Conservation (phyloP, 768 basidiomycete genomes). For the Boletus tomentosulus region DNA sequence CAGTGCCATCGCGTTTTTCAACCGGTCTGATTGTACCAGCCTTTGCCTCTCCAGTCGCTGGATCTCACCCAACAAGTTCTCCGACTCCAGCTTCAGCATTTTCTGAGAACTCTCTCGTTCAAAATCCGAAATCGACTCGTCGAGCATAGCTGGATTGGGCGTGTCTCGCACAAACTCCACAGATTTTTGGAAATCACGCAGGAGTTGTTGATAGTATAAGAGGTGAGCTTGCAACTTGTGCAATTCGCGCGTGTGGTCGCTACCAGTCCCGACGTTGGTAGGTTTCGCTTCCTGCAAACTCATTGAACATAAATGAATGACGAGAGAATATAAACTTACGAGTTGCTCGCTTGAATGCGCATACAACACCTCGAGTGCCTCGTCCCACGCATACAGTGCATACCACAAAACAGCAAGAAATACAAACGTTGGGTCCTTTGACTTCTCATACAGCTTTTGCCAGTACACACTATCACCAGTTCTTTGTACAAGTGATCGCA, state of each 20-base stretch:
- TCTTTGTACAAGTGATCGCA: slow-evolving; percentile 30
- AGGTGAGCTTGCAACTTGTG: slow-evolving; percentile 59
- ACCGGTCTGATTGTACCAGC: slow-evolving; percentile 22
- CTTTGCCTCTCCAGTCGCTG: slow-evolving; percentile 34
- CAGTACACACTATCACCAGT: slow-evolving; percentile 36
- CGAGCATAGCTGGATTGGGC: slow-evolving; percentile 43
- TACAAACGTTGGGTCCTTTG: slow-evolving; percentile 32
- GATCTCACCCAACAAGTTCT: slow-evolving; percentile 39
- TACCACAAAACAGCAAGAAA: slow-evolving; percentile 50
- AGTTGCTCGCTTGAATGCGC: slow-evolving; percentile 43
- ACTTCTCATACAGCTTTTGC: slow-evolving; percentile 29
- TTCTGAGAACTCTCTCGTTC: background rate
- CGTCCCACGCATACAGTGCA: slow-evolving; percentile 59
- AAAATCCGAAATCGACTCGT: background rate
- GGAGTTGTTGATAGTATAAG: slow-evolving; percentile 50
- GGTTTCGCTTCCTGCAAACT: slow-evolving; percentile 38
- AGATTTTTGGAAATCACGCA: slow-evolving; percentile 51
- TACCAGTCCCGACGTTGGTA: slow-evolving; percentile 34
- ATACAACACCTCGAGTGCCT: slow-evolving; percentile 50
- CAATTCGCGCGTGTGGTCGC: slow-evolving; percentile 46
- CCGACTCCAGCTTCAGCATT: slow-evolving; percentile 14
- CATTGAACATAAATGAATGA: background rate
- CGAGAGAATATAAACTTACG: slow-evolving; percentile 25
- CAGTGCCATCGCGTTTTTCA: slow-evolving; percentile 31
- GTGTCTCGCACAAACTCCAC: slow-evolving; percentile 48